Conservation (phyloP, 805 yeast genomes). For the Candida awuae region DNA sequence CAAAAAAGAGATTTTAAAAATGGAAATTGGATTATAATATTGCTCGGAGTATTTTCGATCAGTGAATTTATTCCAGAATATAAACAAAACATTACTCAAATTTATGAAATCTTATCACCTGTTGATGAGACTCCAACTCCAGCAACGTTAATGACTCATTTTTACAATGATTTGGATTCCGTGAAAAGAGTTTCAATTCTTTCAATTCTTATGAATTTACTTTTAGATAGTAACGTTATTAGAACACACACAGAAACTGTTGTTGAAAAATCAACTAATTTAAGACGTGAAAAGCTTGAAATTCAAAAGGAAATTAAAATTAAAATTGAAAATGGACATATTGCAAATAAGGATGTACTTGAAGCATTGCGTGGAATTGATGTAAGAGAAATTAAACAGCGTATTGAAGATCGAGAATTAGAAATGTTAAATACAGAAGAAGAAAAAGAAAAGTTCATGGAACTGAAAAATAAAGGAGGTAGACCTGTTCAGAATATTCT, state of each 20-base stretch:
- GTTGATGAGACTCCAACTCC: conserved; percentile 40
- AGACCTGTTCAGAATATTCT: conserved; percentile 22
- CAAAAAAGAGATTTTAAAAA: conserved; percentile 67
- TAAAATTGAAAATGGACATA: conserved; percentile 43
- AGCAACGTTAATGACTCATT: conserved; percentile 42
- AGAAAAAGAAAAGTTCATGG: conserved; percentile 14
- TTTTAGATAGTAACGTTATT: conserved; percentile 50
- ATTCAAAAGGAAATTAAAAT: conserved; percentile 51
- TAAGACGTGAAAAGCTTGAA: conserved; percentile 64
- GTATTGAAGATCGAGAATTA: conserved; percentile 20
- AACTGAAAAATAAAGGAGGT: conserved; percentile 16
- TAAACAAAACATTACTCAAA: conserved; percentile 39
- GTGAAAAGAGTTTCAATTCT: conserved; percentile 40
- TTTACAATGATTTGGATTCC: conserved; percentile 43
- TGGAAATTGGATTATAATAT: conserved; percentile 76
- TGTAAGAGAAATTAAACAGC: conserved; percentile 16
- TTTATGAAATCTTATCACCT: conserved; percentile 54
- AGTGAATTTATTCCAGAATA: conserved; percentile 53
- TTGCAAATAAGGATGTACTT: conserved; percentile 34
- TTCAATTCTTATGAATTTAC: conserved; percentile 54
- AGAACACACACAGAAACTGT: conserved; percentile 60
- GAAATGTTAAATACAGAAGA: conserved; percentile 10
- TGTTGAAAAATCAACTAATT: conserved; percentile 51
- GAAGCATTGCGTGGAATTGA: conserved; percentile 26
- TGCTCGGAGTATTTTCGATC: conserved; percentile 63